Evolutionary conservation across 805 yeast species (phyloP), one percentile per base, ranked within the genome.

Genomic region (Starmerella cellae): DNA sequence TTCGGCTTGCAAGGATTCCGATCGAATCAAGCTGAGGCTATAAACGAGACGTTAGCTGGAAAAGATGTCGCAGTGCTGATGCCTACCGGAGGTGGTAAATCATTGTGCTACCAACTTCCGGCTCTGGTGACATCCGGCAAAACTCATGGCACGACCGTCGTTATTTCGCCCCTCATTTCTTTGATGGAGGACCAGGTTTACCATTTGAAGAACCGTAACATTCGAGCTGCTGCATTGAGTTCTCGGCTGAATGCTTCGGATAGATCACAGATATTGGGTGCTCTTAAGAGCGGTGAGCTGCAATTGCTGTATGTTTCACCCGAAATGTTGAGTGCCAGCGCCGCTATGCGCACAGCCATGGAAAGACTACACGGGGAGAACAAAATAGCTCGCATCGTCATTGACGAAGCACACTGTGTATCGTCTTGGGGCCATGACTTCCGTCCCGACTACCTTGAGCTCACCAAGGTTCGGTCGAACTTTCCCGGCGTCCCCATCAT

Each of bases 41-140:
- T 91, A 5, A 75, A 79, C 53, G 78, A 94, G 1, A 78, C 71
- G 2, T 82, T 24, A 55, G 78, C 41, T 4, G 95, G 95, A 1
- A 69, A 71, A 35, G 98, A 91, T 59, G 94, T 82, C 0, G 84
- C 91, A 63, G 96, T 91, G 2, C 66, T 91, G 53, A 88, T 91
- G 95, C 98, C 98, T 0, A 91, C 98, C 0, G 98, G 98, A 30
- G 98, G 98, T 39, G 98, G 98, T 39, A 91, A 91, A 58, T 87
- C 97, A 0, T 63, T 91, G 24, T 91, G 98, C 58, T 91, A 87
- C 60, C 98, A 91, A 60, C 67, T 91, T 29, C 97, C 98, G 0
- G 95, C 98, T 0, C 66, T 91, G 35, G 76, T 88, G 1, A 67
- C 69, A 33, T 67, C 78, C 2, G 95, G 95, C 1, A 67, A 59